phyloP scores from a whole-genome alignment of 2,329 filamentous ascomycete species.

The Aspergillus floridensis region DNA sequence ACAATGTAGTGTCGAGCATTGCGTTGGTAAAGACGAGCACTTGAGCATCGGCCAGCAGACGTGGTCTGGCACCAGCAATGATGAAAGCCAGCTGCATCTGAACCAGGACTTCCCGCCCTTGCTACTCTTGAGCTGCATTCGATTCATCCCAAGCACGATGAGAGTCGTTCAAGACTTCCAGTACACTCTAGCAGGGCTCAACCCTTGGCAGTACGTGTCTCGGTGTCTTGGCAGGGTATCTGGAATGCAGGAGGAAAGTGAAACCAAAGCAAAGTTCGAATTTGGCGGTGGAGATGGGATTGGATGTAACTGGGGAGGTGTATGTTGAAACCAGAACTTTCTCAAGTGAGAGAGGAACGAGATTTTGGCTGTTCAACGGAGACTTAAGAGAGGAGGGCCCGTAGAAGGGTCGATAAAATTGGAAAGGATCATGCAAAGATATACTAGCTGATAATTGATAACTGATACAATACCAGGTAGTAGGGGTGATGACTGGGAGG shows the following conservation, averaged over 20 bases:
- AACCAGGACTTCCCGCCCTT: background rate
- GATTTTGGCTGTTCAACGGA: background rate
- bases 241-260: slow-evolving; percentile 1
- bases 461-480: background rate
- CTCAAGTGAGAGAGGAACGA: background rate
- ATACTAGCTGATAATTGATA: background rate
- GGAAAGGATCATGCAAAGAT: too few relatives aligned
- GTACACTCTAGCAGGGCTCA: background rate
- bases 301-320: too few relatives aligned
- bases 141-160: background rate
- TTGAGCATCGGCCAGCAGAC: too few relatives aligned
- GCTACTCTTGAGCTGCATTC: background rate
- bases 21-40: too few relatives aligned
- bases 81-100: too few relatives aligned
- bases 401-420: too few relatives aligned
- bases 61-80: too few relatives aligned
- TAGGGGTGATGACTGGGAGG: background rate
- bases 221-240: slow-evolving; percentile 6
- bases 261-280: background rate
- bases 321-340: too few relatives aligned
- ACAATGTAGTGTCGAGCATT: too few relatives aligned
- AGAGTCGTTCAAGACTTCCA: background rate
- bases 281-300: background rate
- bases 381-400: too few relatives aligned
- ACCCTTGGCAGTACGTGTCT: background rate